Evolutionary conservation across 495 filamentous ascomycete species (phyloP).

Genomic region (Sordaria brevicollis): DNA sequence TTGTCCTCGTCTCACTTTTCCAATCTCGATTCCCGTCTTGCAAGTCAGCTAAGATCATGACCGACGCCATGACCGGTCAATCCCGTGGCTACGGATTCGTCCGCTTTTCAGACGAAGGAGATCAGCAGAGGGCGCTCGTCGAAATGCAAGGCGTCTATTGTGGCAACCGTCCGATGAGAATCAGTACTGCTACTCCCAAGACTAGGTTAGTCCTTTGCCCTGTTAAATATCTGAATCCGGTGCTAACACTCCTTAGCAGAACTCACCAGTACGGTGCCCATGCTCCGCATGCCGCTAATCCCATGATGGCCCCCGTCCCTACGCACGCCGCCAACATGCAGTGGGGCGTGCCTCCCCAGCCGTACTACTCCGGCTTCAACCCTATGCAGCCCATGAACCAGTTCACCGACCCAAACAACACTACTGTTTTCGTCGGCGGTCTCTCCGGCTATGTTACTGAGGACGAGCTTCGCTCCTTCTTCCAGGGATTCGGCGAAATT

Average conservation of each 20-base stretch:
- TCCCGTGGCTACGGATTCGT: constrained; percentile 98
- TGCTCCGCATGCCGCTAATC: constrained; percentile 15
- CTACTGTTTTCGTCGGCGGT: constrained; percentile 96
- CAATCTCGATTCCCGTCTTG: constrained; percentile 91
- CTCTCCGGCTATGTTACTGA: constrained; percentile 98
- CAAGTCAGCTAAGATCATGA: constrained; percentile 99
- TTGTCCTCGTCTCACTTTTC: constrained; percentile 92
- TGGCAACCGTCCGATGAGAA: constrained; percentile 97
- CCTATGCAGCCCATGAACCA: constrained; percentile 92
- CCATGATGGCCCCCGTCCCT: constrained; percentile 28
- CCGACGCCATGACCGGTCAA: constrained; percentile 94
- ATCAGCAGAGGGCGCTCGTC: constrained; percentile 87
- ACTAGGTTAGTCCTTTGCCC: constrained; percentile 34
- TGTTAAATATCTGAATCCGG: not conserved
- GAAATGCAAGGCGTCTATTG: constrained; percentile 99
- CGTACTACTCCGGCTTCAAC: constrained; percentile 30
- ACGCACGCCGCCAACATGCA: constrained; percentile 27
- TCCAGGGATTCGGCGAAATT: constrained; percentile 99
- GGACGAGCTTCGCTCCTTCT: constrained; percentile 98
- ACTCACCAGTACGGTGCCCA: constrained; percentile 30
- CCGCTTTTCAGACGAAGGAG: constrained; percentile 84
- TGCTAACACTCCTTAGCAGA: constrained; percentile 12
- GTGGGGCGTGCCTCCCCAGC: constrained; percentile 24
- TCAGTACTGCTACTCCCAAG: constrained; percentile 96
- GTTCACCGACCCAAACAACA: constrained; percentile 99